phyloP scores from a whole-genome alignment of 345 rosid genomes.

The Turritis glabra region DNA sequence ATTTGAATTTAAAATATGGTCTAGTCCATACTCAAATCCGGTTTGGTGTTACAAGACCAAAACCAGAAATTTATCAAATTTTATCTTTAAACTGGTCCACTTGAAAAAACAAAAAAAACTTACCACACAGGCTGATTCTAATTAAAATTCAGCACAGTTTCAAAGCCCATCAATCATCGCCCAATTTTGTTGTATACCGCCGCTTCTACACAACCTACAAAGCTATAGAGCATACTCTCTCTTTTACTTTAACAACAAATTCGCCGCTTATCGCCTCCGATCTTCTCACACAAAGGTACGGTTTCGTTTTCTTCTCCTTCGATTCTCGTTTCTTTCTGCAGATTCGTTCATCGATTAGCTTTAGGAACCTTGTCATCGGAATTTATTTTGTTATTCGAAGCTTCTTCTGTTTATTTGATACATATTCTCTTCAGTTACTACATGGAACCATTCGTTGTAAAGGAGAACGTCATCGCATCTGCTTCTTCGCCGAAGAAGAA shows the following conservation, averaged over 20 bases:
- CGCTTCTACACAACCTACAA: conserved; percentile 40
- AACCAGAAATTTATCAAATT: background rate
- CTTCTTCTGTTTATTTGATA: conserved; percentile 16
- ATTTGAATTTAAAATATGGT: background rate
- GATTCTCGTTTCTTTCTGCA: conserved; percentile 20
- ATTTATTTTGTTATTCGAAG: background rate
- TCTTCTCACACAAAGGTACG: conserved; percentile 22
- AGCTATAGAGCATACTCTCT: conserved; percentile 12
- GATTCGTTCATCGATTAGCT: conserved; percentile 21
- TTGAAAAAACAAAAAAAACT: background rate
- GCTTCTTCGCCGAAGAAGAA: conserved; percentile 39
- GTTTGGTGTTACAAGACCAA: background rate
- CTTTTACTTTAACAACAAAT: conserved; percentile 11
- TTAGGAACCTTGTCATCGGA: conserved; percentile 13
- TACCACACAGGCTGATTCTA: conserved; percentile 18
- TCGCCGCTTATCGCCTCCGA: conserved; percentile 40
- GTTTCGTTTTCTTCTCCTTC: background rate
- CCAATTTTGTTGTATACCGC: conserved; percentile 10
- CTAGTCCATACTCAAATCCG: background rate
- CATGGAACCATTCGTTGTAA: conserved; percentile 40
- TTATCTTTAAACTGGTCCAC: conserved; percentile 5
- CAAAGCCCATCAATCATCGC: conserved; percentile 30
- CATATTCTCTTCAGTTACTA: conserved; percentile 29
- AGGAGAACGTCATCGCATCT: conserved; percentile 34
- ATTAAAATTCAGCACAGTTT: background rate